phyloP scores from a whole-genome alignment of 768 basidiomycete species.

The Rhodotorula diobovata region DNA sequence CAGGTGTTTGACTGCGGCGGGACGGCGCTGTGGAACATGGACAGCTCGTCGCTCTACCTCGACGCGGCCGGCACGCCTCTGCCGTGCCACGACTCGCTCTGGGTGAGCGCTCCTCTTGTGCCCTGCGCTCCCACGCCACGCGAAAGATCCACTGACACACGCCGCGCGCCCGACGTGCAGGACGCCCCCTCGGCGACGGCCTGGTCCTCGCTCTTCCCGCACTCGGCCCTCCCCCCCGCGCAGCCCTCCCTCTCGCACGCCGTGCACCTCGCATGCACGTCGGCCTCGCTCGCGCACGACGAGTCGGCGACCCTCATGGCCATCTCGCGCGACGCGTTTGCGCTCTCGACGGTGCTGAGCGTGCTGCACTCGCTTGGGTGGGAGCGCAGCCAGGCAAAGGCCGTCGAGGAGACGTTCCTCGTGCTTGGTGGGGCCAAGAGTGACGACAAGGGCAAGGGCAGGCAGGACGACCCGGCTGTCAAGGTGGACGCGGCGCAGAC shows the following conservation, averaged over 20 bases:
- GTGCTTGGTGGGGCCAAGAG: background rate
- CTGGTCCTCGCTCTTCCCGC: slow-evolving; percentile 21
- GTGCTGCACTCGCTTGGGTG: slow-evolving; percentile 22
- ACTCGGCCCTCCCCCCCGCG: slow-evolving; percentile 6
- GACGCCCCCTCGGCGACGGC: slow-evolving; percentile 23
- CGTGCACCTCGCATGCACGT: slow-evolving; percentile 15
- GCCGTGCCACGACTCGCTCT: slow-evolving; percentile 29
- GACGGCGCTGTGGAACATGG: slow-evolving; percentile 30
- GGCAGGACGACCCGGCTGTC: background rate
- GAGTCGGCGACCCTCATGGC: background rate
- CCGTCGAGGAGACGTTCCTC: slow-evolving; percentile 20
- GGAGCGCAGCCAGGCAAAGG: slow-evolving; percentile 11
- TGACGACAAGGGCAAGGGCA: background rate
- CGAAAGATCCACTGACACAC: background rate
- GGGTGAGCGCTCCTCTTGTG: slow-evolving; percentile 9
- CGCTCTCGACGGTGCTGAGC: slow-evolving; percentile 23
- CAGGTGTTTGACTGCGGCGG: slow-evolving; percentile 34
- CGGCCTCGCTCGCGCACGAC: background rate
- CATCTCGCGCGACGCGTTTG: slow-evolving; percentile 26
- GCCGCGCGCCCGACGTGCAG: background rate
- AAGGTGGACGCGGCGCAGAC: background rate
- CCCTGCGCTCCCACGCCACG: no score
- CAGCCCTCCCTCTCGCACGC: slow-evolving; percentile 20
- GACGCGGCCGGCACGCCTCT: slow-evolving; percentile 32
- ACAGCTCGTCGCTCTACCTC: slow-evolving; percentile 22